Conservation (phyloP, 1,284 basidiomycete species). For the Thecaphora thlaspeos region DNA sequence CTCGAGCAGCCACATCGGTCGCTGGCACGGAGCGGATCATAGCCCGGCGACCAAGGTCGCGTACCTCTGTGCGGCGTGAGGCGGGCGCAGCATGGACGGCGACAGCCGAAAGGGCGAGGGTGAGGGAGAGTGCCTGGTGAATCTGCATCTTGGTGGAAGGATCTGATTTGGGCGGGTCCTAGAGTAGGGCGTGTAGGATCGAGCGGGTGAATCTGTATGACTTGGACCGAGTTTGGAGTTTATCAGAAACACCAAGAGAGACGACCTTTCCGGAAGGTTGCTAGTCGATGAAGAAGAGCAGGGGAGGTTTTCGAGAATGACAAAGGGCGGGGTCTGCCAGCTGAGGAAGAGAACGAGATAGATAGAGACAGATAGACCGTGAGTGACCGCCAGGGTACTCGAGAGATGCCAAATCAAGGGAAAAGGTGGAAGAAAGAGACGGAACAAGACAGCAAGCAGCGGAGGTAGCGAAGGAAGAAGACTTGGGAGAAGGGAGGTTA, state of each 20-base stretch:
- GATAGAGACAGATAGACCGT: background rate
- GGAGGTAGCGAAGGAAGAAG: background rate
- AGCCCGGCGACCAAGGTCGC: conserved; percentile 6
- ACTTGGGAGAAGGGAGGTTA: background rate
- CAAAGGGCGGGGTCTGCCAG: no score
- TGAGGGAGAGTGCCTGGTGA: conserved; percentile 34
- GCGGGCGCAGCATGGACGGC: conserved; percentile 13
- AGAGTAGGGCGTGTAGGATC: no score
- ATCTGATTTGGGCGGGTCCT: background rate
- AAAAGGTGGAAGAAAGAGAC: background rate
- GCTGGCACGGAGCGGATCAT: conserved; percentile 17
- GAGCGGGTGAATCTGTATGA: no score
- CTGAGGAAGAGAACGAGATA: background rate
- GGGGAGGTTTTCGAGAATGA: no score
- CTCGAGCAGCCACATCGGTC: conserved; percentile 13
- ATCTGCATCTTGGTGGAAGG: conserved; percentile 24
- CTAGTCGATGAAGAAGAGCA: background rate
- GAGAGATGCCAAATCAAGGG: background rate
- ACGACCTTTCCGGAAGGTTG: no score
- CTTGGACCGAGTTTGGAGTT: background rate
- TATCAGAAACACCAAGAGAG: background rate
- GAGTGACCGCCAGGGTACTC: background rate
- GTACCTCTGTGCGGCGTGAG: background rate
- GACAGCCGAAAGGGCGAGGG: conserved; percentile 35
- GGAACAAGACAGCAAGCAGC: background rate